Evolutionary conservation across 768 basidiomycete genomes (phyloP).

Genomic region (Collybiopsis luxurians): DNA sequence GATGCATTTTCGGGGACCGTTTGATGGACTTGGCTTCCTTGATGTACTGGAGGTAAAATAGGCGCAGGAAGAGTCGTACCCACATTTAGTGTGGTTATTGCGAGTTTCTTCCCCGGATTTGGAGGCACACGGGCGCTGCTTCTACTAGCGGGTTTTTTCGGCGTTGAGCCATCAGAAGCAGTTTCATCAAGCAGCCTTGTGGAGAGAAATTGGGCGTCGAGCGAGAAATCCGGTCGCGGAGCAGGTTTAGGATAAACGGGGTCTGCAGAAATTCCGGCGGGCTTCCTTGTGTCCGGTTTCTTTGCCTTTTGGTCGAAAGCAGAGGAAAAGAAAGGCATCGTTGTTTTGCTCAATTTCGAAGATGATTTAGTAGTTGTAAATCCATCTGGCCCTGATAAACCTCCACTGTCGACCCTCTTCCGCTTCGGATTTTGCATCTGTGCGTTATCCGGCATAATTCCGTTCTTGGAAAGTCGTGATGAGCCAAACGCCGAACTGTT

Average conservation of each 20-base stretch:
- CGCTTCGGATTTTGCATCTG: background rate
- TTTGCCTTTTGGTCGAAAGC: background rate
- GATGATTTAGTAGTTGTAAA: slow-evolving; percentile 1
- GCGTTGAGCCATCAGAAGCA: background rate
- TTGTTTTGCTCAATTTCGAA: background rate
- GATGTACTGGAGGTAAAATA: background rate
- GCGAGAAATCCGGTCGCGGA: background rate
- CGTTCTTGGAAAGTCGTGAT: background rate
- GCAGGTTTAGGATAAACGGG: background rate
- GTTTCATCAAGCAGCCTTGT: background rate
- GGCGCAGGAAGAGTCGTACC: background rate
- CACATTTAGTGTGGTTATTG: background rate
- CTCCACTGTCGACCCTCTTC: background rate
- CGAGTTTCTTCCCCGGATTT: background rate
- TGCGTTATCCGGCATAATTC: background rate
- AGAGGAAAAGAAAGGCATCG: background rate
- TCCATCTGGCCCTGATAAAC: background rate
- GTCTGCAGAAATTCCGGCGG: no score
- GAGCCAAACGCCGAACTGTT: background rate
- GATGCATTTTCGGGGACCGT: background rate
- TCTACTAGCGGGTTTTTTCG: background rate
- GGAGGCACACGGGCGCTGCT: background rate
- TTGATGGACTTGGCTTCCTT: background rate
- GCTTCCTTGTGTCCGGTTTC: background rate
- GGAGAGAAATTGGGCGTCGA: background rate